phyloP scores from a whole-genome alignment of 805 yeast species.

The Wickerhamiella slavikovae region DNA sequence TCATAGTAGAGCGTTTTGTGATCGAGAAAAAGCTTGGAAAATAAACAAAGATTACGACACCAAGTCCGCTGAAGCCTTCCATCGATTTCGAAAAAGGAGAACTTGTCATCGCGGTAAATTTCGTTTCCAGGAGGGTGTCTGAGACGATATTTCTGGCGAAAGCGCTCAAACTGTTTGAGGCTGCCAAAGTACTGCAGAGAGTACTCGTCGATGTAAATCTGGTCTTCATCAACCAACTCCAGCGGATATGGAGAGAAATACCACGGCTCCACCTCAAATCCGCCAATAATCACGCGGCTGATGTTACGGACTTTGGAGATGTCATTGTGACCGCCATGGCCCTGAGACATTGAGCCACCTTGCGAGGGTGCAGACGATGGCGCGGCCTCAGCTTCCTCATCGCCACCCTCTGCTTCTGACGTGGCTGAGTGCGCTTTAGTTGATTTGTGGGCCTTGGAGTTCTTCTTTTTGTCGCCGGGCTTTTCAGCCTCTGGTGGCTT shows the following conservation, averaged over 20 bases:
- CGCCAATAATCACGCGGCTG: slow-evolving; percentile 61
- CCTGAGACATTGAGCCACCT: slow-evolving; percentile 97
- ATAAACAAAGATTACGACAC: slow-evolving; percentile 85
- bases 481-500: no score
- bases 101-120: slow-evolving; percentile 78
- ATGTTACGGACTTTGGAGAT: slow-evolving; percentile 81
- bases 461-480: slow-evolving; percentile 29
- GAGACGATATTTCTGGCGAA: slow-evolving; percentile 67
- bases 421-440: slow-evolving; percentile 9
- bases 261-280: slow-evolving; percentile 93
- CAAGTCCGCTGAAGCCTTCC: slow-evolving; percentile 91
- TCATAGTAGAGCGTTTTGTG: slow-evolving; percentile 94
- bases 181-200: slow-evolving; percentile 79
- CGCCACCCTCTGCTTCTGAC: slow-evolving; percentile 45
- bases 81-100: slow-evolving; percentile 92
- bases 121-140: slow-evolving; percentile 98
- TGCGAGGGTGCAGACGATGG: no score
- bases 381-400: slow-evolving; percentile 77
- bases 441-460: slow-evolving; percentile 18
- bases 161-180: slow-evolving; percentile 76
- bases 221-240: slow-evolving; percentile 83
- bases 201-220: slow-evolving; percentile 77
- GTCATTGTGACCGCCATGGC: slow-evolving; percentile 58
- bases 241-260: slow-evolving; percentile 94
- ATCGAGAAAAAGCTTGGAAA: slow-evolving; percentile 80